Conservation (phyloP, 75 land plant genomes). For the Pinus albicaulis region DNA sequence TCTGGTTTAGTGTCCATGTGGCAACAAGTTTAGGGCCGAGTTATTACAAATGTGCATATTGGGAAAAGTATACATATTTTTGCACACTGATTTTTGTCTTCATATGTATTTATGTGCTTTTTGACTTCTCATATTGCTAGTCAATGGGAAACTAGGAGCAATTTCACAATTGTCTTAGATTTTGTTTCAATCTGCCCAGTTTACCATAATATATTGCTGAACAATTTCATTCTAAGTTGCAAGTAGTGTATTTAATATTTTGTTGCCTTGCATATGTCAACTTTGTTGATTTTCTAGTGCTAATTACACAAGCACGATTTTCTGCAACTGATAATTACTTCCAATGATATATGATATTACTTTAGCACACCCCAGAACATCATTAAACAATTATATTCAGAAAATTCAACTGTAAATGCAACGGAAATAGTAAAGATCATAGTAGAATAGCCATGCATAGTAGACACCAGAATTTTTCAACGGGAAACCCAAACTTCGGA, state of each 20-base stretch:
- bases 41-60: background rate
- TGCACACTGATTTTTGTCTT: background rate
- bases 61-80: background rate
- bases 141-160: background rate
- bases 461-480: too few species aligned
- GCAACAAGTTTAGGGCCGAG: background rate
- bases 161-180: too few species aligned
- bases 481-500: too few species aligned
- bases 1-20: background rate
- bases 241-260: background rate
- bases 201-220: background rate
- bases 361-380: too few species aligned
- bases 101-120: background rate
- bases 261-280: background rate
- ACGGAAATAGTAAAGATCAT: too few species aligned
- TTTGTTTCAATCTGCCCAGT: background rate
- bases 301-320: too few species aligned
- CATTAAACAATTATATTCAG: too few species aligned
- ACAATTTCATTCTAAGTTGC: background rate
- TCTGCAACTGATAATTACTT: too few species aligned
- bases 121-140: background rate
- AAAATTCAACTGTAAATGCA: too few species aligned
- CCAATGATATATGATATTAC: too few species aligned
- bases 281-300: too few species aligned
- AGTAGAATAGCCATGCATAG: too few species aligned